Evolutionary conservation across 2,329 filamentous ascomycete species (phyloP), one percentile per base, ranked within the genome.

Genomic region (Tolypocladium paradoxum): DNA sequence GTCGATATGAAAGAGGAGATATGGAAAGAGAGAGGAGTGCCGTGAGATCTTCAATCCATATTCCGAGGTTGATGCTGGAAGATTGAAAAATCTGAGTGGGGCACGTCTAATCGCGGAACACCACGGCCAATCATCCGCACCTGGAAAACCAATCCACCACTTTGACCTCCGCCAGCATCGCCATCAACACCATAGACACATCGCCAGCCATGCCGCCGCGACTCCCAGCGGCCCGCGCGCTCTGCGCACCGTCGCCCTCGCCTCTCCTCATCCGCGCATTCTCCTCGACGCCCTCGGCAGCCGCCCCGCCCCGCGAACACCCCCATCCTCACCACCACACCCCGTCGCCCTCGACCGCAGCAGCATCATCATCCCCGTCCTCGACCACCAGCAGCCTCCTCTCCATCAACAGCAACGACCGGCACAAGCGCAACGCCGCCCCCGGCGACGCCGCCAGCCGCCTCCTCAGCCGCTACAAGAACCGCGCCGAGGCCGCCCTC

Each of bases 391-490:
- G 52, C 57, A 63, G 54, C 54, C 56, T 61, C 56, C 60, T 56
- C 54, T 58, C 54, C 58, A 57, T 60, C 55, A 55, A 55, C 56
- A 53, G 52, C 55, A 52, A 49, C 53, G 55, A 57, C 56, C 56
- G 61, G 37, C 51, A 60, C 50, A 48, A n/a, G n/a, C 35, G 37
- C 48, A n/a, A 12, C 16, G 49, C 50, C 24, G n/a, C 38, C 20
- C 11, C 48, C 40, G 38, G 62, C 53, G 65, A 68, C 35, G 60
- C 62, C 7, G 66, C 68, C 12, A 20, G 53, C 14, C 58, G 60
- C 18, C 51, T 70, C 52, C 49, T 70, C 49, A 62, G 59, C 46
- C 59, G 63, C 40, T 60, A 60, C 58, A 64, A 57, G 53, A 34
- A 49, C 46, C 60, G 58, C 31, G 56, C 56, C 34, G 57, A 59